These are phyloP conservation scores for Tulasnella sp. DNA, from an alignment of 768 basidiomycete species.

Conservation along the genomic window DNA sequence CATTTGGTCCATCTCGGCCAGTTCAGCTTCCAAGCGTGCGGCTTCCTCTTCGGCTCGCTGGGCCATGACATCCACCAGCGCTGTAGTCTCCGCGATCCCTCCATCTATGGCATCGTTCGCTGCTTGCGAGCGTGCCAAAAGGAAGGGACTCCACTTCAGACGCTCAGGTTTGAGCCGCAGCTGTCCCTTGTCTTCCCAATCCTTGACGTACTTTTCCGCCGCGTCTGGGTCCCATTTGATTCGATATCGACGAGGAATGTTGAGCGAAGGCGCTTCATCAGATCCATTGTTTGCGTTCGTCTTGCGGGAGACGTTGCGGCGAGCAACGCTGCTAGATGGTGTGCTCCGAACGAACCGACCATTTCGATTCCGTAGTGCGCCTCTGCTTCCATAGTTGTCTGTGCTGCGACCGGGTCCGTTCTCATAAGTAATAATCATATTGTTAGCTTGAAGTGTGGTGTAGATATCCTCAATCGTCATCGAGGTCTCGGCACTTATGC, in stretches of 20 bases:
- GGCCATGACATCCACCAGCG: constrained; percentile 11
- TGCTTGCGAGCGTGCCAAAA: constrained; percentile 35
- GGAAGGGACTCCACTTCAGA: constrained; percentile 91
- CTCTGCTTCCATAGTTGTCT: background rate
- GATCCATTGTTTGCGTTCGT: constrained; percentile 29
- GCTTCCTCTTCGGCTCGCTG: background rate
- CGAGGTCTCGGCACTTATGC: constrained; percentile 72
- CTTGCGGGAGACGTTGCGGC: constrained; percentile 47
- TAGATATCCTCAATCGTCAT: constrained; percentile 88
- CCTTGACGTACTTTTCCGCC: constrained; percentile 50
- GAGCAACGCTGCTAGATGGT: constrained; percentile 34
- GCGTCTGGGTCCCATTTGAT: constrained; percentile 60
- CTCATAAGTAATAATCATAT: constrained; percentile 44
- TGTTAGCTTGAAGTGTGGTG: constrained; percentile 54
- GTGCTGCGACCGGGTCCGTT: background rate
- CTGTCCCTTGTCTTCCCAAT: constrained; percentile 70
- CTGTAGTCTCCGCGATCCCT: background rate
- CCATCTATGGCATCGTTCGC: background rate
- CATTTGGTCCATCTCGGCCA: constrained; percentile 1
- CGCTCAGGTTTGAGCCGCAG: constrained; percentile 59
- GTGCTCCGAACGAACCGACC: background rate
- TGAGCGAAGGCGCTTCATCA: constrained; percentile 36
- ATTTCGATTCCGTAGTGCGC: background rate
- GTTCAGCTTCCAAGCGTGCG: background rate
- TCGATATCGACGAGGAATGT: constrained; percentile 57